A percentile compares a stretch with the other conserved stretches of the same genome.
Evolutionary conservation across 108 stramenopile species (phyloP).

Genomic region (Nitzschia palea): DNA sequence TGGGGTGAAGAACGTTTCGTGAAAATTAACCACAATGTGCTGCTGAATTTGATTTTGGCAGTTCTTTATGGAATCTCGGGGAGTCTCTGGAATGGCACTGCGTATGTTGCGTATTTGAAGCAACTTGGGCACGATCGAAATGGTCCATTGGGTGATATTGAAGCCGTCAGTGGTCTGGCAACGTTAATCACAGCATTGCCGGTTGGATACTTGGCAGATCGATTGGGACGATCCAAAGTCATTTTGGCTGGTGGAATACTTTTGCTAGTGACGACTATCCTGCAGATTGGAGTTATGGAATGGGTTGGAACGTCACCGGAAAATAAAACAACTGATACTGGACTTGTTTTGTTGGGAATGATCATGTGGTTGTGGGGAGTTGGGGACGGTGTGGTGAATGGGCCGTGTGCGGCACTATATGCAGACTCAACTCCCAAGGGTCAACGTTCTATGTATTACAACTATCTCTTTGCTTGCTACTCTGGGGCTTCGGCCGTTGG

Average conservation of each 20-base stretch:
- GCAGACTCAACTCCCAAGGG: slow-evolving; percentile 66
- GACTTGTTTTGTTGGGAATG: slow-evolving; percentile 28
- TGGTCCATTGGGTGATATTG: slow-evolving; percentile 54
- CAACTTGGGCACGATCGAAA: slow-evolving; percentile 46
- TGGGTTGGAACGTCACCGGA: slow-evolving; percentile 24
- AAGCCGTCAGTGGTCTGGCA: slow-evolving; percentile 58
- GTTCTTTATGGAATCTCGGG: slow-evolving; percentile 29
- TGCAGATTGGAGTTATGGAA: slow-evolving; percentile 31
- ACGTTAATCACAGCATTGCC: slow-evolving; percentile 56
- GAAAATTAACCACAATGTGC: slow-evolving; percentile 33
- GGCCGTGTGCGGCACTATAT: slow-evolving; percentile 58
- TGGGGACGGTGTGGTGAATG: slow-evolving; percentile 55
- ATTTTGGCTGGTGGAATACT: slow-evolving; percentile 42
- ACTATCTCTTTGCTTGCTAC: slow-evolving; percentile 48
- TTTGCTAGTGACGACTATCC: slow-evolving; percentile 33
- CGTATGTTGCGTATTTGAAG: slow-evolving; percentile 56
- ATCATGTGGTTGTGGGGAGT: slow-evolving; percentile 53
- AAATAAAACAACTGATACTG: slow-evolving; percentile 1
- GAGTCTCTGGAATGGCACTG: slow-evolving; percentile 38
- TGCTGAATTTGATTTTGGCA: slow-evolving; percentile 23
- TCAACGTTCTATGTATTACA: slow-evolving; percentile 48
- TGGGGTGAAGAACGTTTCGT: slow-evolving; percentile 4
- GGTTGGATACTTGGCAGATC: slow-evolving; percentile 63
- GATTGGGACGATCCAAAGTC: slow-evolving; percentile 36
- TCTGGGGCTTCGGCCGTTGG: slow-evolving; percentile 44